Conservation (phyloP, 768 basidiomycete genomes). For the Hirschioporus abietinus region DNA sequence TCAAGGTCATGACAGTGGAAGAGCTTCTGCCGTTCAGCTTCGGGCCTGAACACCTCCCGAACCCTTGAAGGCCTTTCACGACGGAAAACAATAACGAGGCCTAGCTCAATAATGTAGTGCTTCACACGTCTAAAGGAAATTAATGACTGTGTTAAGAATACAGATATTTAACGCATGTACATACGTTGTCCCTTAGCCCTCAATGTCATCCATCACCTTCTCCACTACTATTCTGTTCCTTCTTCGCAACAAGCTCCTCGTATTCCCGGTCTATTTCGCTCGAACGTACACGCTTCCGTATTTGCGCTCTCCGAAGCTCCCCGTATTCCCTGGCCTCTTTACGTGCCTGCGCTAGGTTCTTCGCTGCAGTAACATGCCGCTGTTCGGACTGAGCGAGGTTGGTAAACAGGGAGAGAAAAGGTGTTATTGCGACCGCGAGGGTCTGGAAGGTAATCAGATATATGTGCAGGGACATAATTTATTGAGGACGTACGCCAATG, state of each 20-base stretch:
- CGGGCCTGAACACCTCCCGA: slow-evolving; percentile 72
- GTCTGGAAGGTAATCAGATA: slow-evolving; percentile 26
- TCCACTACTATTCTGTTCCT: neutral
- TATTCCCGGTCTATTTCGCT: slow-evolving; percentile 16
- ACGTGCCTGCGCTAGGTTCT: slow-evolving; percentile 55
- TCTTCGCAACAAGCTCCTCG: slow-evolving; percentile 1
- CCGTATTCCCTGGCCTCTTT: slow-evolving; percentile 52
- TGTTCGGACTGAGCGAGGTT: slow-evolving; percentile 31
- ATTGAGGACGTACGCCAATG: slow-evolving; percentile 34
- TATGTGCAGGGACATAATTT: neutral
- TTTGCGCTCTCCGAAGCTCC: slow-evolving; percentile 43
- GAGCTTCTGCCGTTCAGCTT: slow-evolving; percentile 82
- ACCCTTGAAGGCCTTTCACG: neutral
- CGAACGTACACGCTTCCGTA: slow-evolving; percentile 44
- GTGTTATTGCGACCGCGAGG: slow-evolving; percentile 40
- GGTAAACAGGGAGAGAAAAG: slow-evolving; percentile 32
- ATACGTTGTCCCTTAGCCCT: neutral
- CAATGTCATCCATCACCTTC: neutral
- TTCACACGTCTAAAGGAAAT: too few species aligned
- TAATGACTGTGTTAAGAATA: neutral
- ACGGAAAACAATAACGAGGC: neutral
- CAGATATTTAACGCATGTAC: neutral
- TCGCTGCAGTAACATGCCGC: slow-evolving; percentile 46
- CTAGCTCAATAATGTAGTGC: too few species aligned
- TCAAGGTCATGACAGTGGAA: slow-evolving; percentile 61